A percentile compares a stretch with the other conserved stretches of the same genome.
These are phyloP conservation scores for Ziziphus jujuba DNA, from an alignment of 306 rosid species.

Conservation along the genomic window DNA sequence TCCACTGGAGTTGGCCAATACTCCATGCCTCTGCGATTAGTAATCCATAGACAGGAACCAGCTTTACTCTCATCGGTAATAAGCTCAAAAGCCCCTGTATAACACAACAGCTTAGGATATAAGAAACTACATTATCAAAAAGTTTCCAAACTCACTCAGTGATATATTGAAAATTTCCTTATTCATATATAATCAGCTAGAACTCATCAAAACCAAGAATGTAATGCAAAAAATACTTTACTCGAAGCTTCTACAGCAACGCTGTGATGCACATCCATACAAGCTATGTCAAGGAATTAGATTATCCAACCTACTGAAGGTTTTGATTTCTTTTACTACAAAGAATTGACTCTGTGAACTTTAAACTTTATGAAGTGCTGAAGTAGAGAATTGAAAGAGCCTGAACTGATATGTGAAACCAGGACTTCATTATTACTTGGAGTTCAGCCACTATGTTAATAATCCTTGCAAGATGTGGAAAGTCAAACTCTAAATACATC, in stretches of 20 bases:
- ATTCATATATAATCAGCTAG: neutral
- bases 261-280: neutral
- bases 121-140: constrained; percentile 15
- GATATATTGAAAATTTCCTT: neutral
- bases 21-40: constrained; percentile 87
- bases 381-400: too few species aligned
- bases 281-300: constrained; percentile 3
- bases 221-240: neutral
- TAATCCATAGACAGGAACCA: constrained; percentile 90
- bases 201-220: constrained; percentile 1
- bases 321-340: constrained; percentile 16
- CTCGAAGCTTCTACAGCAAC: constrained; percentile 3
- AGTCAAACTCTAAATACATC: neutral
- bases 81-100: constrained; percentile 80
- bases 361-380: neutral
- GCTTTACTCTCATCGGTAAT: constrained; percentile 86
- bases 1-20: constrained; percentile 90
- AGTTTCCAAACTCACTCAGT: constrained; percentile 8
- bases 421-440: neutral
- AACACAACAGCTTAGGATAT: constrained; percentile 29
- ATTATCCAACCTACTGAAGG: constrained; percentile 15
- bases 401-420: too few species aligned
- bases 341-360: constrained; percentile 8
- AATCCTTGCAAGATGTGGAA: neutral
- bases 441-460: neutral